phyloP scores from a whole-genome alignment of 768 basidiomycete genomes.

The Imleria badia region DNA sequence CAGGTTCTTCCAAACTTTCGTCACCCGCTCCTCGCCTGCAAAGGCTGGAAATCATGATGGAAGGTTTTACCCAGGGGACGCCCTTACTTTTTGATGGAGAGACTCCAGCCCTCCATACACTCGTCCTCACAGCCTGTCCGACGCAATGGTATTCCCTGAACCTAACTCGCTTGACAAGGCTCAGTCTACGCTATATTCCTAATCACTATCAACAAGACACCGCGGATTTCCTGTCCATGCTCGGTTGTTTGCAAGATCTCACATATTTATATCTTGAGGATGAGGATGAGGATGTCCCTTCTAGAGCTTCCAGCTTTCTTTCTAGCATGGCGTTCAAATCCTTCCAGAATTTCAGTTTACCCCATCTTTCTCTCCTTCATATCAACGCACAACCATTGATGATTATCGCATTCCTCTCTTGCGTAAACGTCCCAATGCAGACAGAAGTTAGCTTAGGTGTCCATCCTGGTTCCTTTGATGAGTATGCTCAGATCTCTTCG shows the following conservation, averaged over 20 bases:
- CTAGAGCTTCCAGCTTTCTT: constrained; percentile 1
- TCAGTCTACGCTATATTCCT: too few species aligned
- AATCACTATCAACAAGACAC: constrained; percentile 23
- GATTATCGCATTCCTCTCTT: too few species aligned
- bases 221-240: constrained; percentile 30
- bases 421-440: too few species aligned
- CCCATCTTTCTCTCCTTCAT: too few species aligned
- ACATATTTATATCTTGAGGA: constrained; percentile 34
- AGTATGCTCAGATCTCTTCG: too few species aligned
- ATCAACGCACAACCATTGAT: too few species aligned
- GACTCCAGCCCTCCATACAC: neutral
- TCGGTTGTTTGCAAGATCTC: constrained; percentile 35
- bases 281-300: too few species aligned
- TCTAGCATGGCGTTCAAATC: neutral
- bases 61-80: too few species aligned
- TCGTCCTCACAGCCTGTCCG: neutral
- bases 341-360: neutral
- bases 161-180: constrained; percentile 29
- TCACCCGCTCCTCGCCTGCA: neutral
- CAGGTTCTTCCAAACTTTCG: neutral
- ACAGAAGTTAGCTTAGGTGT: too few species aligned
- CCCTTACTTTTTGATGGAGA: neutral
- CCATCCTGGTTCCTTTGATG: too few species aligned
- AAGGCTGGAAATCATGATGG: neutral
- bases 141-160: neutral